Conservation (phyloP, 208 protist species). For the Crithidia brevicula region DNA sequence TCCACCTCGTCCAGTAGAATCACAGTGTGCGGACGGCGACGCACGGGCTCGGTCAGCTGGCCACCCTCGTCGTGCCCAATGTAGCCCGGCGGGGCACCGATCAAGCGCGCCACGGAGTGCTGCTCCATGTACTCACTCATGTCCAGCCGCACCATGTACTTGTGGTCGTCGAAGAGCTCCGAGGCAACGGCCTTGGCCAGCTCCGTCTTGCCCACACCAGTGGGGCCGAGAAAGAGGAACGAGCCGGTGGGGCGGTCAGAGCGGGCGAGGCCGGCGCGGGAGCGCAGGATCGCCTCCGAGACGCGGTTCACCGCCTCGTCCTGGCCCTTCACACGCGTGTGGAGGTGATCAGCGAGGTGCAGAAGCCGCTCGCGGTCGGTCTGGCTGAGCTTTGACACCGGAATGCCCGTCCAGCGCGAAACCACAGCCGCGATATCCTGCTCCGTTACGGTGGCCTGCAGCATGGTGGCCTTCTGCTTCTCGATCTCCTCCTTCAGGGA, state of each 20-base stretch:
- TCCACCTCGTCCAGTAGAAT: slow-evolving; percentile 99
- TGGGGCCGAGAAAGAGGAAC: slow-evolving; percentile 98
- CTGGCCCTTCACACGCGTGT: slow-evolving; percentile 96
- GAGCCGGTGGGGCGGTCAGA: slow-evolving; percentile 92
- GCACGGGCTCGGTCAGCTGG: slow-evolving; percentile 98
- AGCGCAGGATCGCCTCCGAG: slow-evolving; percentile 96
- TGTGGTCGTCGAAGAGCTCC: slow-evolving; percentile 98
- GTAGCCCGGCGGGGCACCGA: slow-evolving; percentile 99
- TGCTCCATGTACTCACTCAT: slow-evolving; percentile 99
- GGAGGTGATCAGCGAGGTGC: slow-evolving; percentile 86
- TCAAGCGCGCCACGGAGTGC: slow-evolving; percentile 96
- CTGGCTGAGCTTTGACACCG: slow-evolving; percentile 91
- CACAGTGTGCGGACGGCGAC: slow-evolving; percentile 97
- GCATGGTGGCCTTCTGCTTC: slow-evolving; percentile 75
- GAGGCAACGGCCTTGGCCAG: slow-evolving; percentile 95
- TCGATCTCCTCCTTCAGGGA: slow-evolving; percentile 77
- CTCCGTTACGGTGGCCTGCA: slow-evolving; percentile 94
- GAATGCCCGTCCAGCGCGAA: slow-evolving; percentile 98
- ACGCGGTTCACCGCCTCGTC: slow-evolving; percentile 95
- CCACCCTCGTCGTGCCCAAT: slow-evolving; percentile 99
- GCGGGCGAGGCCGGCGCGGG: slow-evolving; percentile 92
- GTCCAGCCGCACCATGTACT: slow-evolving; percentile 97
- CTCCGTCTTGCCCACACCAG: slow-evolving; percentile 97
- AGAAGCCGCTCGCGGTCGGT: slow-evolving; percentile 93
- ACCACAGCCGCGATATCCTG: slow-evolving; percentile 97